Percentiles rank a stretch among this genome's conserved stretches.
Evolutionary conservation across 768 basidiomycete genomes (phyloP).

Genomic region (Tricholoma terreum): DNA sequence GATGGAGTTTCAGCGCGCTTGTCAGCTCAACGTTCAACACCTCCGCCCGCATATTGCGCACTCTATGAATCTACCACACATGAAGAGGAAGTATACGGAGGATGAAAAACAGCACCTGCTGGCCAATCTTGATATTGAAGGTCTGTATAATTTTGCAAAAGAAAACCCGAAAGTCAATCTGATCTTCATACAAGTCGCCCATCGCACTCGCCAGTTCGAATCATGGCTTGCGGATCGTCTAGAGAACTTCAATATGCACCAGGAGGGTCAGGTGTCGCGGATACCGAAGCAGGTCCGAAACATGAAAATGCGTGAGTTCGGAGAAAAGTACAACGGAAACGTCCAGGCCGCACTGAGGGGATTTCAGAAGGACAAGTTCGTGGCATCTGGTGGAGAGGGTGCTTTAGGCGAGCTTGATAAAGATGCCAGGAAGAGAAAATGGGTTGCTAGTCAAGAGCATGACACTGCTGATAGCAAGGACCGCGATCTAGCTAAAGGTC

Average conservation of each 20-base stretch:
- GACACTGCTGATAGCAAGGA: slow-evolving; percentile 38
- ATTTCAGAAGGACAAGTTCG: slow-evolving; percentile 61
- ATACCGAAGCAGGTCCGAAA: slow-evolving; percentile 72
- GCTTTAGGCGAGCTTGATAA: slow-evolving; percentile 58
- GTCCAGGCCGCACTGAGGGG: slow-evolving; percentile 69
- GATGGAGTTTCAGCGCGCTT: slow-evolving; percentile 20
- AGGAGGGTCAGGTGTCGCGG: slow-evolving; percentile 69
- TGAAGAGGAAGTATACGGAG: slow-evolving; percentile 40
- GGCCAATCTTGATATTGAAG: slow-evolving; percentile 79
- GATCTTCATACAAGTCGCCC: slow-evolving; percentile 50
- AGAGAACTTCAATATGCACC: slow-evolving; percentile 70
- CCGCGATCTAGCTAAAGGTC: slow-evolving; percentile 34
- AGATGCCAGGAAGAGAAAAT: slow-evolving; percentile 72
- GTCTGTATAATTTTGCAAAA: slow-evolving; percentile 31
- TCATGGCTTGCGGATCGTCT: slow-evolving; percentile 72
- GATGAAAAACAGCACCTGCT: slow-evolving; percentile 78
- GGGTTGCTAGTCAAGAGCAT: slow-evolving; percentile 63
- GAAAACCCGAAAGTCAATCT: slow-evolving; percentile 2
- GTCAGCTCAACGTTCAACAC: slow-evolving; percentile 4
- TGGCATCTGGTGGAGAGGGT: slow-evolving; percentile 46
- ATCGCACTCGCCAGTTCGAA: slow-evolving; percentile 71
- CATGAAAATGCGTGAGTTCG: slow-evolving; percentile 76
- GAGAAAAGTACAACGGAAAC: slow-evolving; percentile 73
- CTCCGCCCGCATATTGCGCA: slow-evolving; percentile 5
- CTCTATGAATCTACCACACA: slow-evolving; percentile 27